phyloP scores from a whole-genome alignment of 164 flowering plant species.

The Annona cherimola region DNA sequence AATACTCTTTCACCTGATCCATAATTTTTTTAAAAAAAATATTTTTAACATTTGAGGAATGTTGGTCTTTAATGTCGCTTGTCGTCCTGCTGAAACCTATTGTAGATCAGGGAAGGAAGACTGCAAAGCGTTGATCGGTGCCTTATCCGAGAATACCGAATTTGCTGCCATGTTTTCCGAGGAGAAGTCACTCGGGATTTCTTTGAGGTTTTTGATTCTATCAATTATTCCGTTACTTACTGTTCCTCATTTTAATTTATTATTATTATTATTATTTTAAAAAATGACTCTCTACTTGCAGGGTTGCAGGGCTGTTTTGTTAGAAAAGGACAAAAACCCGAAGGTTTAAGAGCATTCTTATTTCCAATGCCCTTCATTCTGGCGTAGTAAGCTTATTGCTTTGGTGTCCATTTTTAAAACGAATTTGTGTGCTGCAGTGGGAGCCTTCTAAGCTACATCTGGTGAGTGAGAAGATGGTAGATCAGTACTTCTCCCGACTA shows the following conservation, averaged over 20 bases:
- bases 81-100: not conserved
- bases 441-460: constrained; percentile 70
- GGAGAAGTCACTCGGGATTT: constrained; percentile 60
- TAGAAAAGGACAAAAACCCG: constrained; percentile 50
- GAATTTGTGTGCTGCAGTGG: constrained; percentile 50
- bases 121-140: constrained; percentile 77
- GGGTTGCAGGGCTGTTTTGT: constrained; percentile 60
- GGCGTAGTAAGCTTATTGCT: not conserved
- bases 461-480: constrained; percentile 57
- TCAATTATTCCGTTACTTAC: not conserved
- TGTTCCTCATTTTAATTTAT: not conserved
- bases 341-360: constrained; percentile 7
- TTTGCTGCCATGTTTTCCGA: constrained; percentile 57
- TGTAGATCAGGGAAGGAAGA: constrained; percentile 85
- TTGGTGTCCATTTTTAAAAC: too few relatives aligned
- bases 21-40: not conserved
- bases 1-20: not conserved
- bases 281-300: constrained; percentile 8
- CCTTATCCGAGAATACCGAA: constrained; percentile 69
- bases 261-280: too few relatives aligned
- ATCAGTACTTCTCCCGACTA: constrained; percentile 57
- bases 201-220: constrained; percentile 11
- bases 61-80: not conserved
- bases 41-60: not conserved
- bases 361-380: not conserved